Base-by-base conservation (phyloP, 1,284 basidiomycete genomes). In the Psilocybe mexicana region DNA sequence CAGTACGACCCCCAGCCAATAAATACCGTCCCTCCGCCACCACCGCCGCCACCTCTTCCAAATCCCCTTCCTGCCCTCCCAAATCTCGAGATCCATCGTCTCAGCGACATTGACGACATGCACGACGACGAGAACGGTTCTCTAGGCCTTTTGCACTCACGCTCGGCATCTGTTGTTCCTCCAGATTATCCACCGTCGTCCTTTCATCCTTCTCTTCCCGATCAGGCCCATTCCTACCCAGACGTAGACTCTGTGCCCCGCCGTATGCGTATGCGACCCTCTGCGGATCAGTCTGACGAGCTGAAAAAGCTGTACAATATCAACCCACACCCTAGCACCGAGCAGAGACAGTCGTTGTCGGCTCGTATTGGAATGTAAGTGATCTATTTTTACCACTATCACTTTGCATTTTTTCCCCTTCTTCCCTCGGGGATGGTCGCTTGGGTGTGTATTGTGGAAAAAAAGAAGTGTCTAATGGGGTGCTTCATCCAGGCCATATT, bases 331-430 rank as follows among this genome's bases (percentile, higher is more conserved):
- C 88, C 89, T 23, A 80, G 82, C 2, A 79, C 79, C 60, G 87
- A 90, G 59, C 83, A 87, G 60, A 77, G 85, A 51, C 82, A 86
- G 69, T 75, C 75, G 36, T 75, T 91, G 33, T 84, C 88, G 10
- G 77, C 82, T 58, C 80, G 78, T 67, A 85, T 89, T 70, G 87
- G 86, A 74, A 88, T 90, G 88, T 90, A 73, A 68, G 88, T 63
- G 58, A 51, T 61, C 63, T 60, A 56, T 63, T 65, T 63, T 64
- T 64, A 46, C 60, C 60, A 61, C 62, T 66, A 62, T 64, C 47
- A 57, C 49, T 59, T 56, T 61, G 58, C 57, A 42, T 48, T 54
- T 53, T 55, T 48, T 33, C 18, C 28, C 8, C 30, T 33, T 33
- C 30, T 6, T 48, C 23, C 25, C 30, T 47, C 46, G 12, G 46